Conservation (phyloP, 768 basidiomycete genomes). For the Lactarius akahatsu region DNA sequence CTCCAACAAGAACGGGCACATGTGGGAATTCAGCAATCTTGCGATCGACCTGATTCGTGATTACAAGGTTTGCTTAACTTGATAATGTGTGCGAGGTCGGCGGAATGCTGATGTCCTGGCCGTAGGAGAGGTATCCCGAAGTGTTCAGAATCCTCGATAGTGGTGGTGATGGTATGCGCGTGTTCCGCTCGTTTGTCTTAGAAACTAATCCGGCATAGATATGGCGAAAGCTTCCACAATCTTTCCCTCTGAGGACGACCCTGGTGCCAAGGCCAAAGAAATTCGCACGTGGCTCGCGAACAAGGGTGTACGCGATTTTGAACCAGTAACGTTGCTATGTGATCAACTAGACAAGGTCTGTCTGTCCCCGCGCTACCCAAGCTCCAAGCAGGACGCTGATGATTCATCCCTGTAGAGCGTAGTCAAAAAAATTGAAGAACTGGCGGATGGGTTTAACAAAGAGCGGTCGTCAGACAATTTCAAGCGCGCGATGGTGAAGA, state of each 20-base stretch:
- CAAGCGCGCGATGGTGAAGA: constrained; percentile 92
- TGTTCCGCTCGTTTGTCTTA: constrained; percentile 15
- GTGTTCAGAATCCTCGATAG: constrained; percentile 71
- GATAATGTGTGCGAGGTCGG: background rate
- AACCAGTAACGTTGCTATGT: constrained; percentile 87
- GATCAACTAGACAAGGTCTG: constrained; percentile 90
- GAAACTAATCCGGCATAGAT: constrained; percentile 43
- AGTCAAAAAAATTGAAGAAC: constrained; percentile 72
- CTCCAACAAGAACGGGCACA: constrained; percentile 74
- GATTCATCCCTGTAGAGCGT: constrained; percentile 52
- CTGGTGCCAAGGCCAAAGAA: constrained; percentile 72
- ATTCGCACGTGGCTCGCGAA: constrained; percentile 83
- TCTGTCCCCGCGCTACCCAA: constrained; percentile 33
- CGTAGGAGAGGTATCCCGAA: constrained; percentile 76
- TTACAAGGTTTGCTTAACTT: constrained; percentile 60
- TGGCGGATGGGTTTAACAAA: constrained; percentile 66
- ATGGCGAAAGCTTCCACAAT: constrained; percentile 66
- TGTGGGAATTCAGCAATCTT: constrained; percentile 94
- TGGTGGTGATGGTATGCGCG: constrained; percentile 64
- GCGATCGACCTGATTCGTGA: constrained; percentile 77
- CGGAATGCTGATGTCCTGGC: background rate
- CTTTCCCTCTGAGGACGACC: constrained; percentile 53
- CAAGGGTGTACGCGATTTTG: constrained; percentile 86
- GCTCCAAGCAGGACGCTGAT: constrained; percentile 7
- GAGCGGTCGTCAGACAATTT: constrained; percentile 61